Conservation (phyloP, 78 protist species). For the Dictyostelium capitatum region DNA sequence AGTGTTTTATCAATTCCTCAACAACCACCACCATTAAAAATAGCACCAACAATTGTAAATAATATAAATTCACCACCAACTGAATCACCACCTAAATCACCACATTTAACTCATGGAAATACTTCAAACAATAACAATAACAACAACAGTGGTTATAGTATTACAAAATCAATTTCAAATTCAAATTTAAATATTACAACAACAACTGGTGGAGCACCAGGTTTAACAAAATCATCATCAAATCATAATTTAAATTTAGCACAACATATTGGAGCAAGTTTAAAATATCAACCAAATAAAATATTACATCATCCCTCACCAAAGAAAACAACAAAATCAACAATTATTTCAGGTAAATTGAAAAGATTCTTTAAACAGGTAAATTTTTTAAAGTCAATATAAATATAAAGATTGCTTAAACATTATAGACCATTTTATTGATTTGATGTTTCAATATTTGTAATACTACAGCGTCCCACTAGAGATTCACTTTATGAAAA, state of each 20-base stretch:
- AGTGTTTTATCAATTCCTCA: not conserved
- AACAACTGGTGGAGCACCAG: not conserved
- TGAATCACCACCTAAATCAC: not conserved
- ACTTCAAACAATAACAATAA: not conserved
- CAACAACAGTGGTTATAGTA: not conserved
- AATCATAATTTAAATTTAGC: not conserved
- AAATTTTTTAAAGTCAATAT: no score
- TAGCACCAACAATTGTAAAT: not conserved
- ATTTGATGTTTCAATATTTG: no score
- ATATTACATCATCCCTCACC: conserved; percentile 29
- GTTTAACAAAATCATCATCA: not conserved
- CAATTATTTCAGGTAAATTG: conserved; percentile 45
- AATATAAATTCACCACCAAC: not conserved
- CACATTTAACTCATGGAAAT: not conserved
- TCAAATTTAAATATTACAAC: not conserved
- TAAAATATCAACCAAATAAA: not conserved
- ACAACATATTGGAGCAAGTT: no score
- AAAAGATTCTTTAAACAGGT: conserved; percentile 42
- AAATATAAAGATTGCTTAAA: no score
- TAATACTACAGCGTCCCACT: no score
- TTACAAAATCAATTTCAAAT: not conserved
- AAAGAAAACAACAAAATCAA: conserved; percentile 36
- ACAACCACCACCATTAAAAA: not conserved
- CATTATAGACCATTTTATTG: no score
- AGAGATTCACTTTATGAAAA: conserved; percentile 68